phyloP scores from a whole-genome alignment of 2,329 filamentous ascomycete species.

The Endoconidiophora polonica region DNA sequence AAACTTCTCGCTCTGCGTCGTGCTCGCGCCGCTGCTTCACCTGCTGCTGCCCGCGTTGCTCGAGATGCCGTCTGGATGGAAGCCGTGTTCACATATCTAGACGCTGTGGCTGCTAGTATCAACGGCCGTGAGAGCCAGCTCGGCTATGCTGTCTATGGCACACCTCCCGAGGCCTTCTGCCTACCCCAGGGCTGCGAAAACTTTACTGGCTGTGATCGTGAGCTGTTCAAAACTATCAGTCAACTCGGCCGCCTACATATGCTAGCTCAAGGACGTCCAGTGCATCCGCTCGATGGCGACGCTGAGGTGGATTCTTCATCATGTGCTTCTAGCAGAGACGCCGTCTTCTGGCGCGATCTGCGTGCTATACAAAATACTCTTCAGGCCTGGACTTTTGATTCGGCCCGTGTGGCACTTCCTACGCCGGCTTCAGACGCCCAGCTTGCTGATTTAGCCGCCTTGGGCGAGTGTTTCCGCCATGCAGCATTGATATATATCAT shows the following conservation, averaged over 20 bases:
- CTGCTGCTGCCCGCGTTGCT: constrained; percentile 31
- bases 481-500: constrained; percentile 80
- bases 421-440: constrained; percentile 39
- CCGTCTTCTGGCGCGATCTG: constrained; percentile 68
- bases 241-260: constrained; percentile 73
- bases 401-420: constrained; percentile 34
- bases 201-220: constrained; percentile 70
- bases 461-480: constrained; percentile 82
- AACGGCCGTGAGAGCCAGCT: constrained; percentile 84
- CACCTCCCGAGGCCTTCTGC: constrained; percentile 33
- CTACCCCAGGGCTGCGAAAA: constrained; percentile 57
- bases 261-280: constrained; percentile 52
- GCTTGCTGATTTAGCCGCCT: constrained; percentile 57
- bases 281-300: constrained; percentile 20
- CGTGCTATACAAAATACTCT: constrained; percentile 59
- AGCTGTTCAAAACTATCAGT: constrained; percentile 72
- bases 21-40: constrained; percentile 26
- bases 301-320: background rate
- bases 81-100: constrained; percentile 84
- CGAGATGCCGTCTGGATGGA: constrained; percentile 79
- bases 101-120: constrained; percentile 79
- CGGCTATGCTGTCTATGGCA: constrained; percentile 15
- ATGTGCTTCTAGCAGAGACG: too few species aligned
- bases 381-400: constrained; percentile 65
- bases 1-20: constrained; percentile 71